Evolutionary conservation across 495 filamentous ascomycete species (phyloP), one percentile per base, ranked within the genome.

Genomic region (Xylaria longipes): DNA sequence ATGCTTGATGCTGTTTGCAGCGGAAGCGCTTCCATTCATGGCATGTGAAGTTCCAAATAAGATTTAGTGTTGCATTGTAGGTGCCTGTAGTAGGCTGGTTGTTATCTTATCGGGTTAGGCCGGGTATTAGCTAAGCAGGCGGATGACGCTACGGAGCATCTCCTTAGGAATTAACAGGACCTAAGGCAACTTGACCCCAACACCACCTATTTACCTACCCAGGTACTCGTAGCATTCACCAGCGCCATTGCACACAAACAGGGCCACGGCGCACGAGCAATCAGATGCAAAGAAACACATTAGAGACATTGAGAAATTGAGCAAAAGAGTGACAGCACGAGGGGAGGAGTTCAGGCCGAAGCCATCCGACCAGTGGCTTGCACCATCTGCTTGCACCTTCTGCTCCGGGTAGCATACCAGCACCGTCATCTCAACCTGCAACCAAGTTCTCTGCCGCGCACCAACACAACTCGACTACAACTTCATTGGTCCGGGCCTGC

Each of bases 171-270:
- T 71, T 58, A 48, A 52, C 48, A 66, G 69, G 69, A 71, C 50
- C 60, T 56, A 37, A 31, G 60, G 69, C 27, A 71, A 65, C 69
- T 71, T 71, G 61, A 64, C 69, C 69, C 61, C 69, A 66, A 71
- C 69, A 71, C 57, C 68, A 70, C 68, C 67, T 61, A 61, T 29
- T 58, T 41, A 43, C 60, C 60, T 25, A 29, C 69, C 43, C 7
- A 46, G 48, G 29, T 65, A 64, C 46, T 58, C 50, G 48, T 57
- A 65, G 61, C 69, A 57, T 56, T 22, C 56, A 41, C 31, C 65
- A 33, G 35, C 45, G 33, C 48, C 50, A 29, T 56, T 46, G 39
- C 69, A 57, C 57, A 37, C 57, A 29, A 48, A 54, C 57, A 27
- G 46, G 37, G 25, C 62, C 37, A 31, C 69, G 60, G 60, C 62